Base-by-base conservation (phyloP, 306 rosid genomes). In the Datisca glomerata region DNA sequence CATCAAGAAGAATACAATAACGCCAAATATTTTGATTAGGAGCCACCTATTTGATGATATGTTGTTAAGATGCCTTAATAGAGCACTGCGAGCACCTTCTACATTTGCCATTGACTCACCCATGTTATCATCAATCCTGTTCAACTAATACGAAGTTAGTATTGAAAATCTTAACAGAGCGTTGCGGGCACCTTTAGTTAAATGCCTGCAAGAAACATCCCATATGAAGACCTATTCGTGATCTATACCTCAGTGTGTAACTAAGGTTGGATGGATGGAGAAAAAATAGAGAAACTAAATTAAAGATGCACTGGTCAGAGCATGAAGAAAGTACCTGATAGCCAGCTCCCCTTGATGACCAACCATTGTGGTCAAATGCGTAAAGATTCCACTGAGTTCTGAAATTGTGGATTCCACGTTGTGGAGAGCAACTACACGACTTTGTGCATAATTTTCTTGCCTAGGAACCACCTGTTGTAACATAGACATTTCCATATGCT, bases 341-440 rank as follows among this genome's bases (percentile, higher is more conserved):
- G 97, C 97, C 46, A 87, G 74, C 59, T 87, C 94, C 67, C 97
- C 94, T 79, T 87, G 94, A 31, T 87, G 94, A 24, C 93, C 82
- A 62, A 87, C 96, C 96, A 87, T 87, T 16, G 96, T 82, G 52
- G 96, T 93, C 81, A 87, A 69, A 67, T 87, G 71, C 5, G 94
- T 38, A 64, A 87, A 87, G 55, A 87, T 83, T 53, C 96, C 93
- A 72, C 96, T 67, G 40, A 87, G 87, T 67, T 87, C 96, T 1
- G 96, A 66, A 52, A 87, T 87, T 18, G 96, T 87, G 47, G 94
- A 87, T 65, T 87, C 96, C 52, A 87, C 96, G 54, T 72, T 87
- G 49, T 82, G 94, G 53, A 87, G 89, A 55, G 94, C 93, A 59
- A 49, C 60, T 45, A 72, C 76, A 50, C 93, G 80, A 55, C 76